A percentile compares a stretch with the other conserved stretches of the same genome.
These are phyloP conservation scores for Pestalotiopsis sp. DNA, from an alignment of 2,329 filamentous ascomycete species.

Conservation along the genomic window DNA sequence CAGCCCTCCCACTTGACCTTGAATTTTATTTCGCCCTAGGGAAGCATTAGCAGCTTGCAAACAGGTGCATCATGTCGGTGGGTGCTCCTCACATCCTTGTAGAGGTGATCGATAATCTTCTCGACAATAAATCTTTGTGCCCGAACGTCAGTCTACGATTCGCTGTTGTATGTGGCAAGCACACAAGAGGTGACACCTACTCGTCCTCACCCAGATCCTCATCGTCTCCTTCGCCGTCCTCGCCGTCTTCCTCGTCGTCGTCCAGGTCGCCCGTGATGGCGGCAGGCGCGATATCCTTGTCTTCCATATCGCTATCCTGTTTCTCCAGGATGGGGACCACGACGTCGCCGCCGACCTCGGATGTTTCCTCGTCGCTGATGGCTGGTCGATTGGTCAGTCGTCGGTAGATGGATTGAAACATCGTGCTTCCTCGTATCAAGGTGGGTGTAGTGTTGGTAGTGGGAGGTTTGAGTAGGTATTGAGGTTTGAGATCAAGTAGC, in stretches of 20 bases:
- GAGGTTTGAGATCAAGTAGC: background rate
- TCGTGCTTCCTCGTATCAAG: background rate
- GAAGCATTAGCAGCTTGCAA: conserved; percentile 5
- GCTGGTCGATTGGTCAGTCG: conserved; percentile 27
- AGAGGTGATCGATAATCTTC: conserved; percentile 68
- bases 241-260: conserved; percentile 22
- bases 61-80: background rate
- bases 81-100: conserved; percentile 51
- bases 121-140: conserved; percentile 70
- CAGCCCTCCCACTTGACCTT: conserved; percentile 84
- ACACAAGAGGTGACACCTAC: conserved; percentile 28
- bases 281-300: conserved; percentile 29
- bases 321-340: conserved; percentile 18
- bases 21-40: conserved; percentile 57
- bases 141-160: background rate
- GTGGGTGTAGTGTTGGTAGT: background rate
- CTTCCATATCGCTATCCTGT: conserved; percentile 21
- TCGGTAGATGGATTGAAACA: conserved; percentile 2
- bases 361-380: conserved; percentile 45
- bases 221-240: conserved; percentile 29
- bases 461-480: background rate
- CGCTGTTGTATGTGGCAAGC: background rate
- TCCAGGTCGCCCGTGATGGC: conserved; percentile 20
- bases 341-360: conserved; percentile 31
- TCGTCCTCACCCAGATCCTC: conserved; percentile 38